Conservation (phyloP, 1,139 yeast species). For the Candida labiduridarum region DNA sequence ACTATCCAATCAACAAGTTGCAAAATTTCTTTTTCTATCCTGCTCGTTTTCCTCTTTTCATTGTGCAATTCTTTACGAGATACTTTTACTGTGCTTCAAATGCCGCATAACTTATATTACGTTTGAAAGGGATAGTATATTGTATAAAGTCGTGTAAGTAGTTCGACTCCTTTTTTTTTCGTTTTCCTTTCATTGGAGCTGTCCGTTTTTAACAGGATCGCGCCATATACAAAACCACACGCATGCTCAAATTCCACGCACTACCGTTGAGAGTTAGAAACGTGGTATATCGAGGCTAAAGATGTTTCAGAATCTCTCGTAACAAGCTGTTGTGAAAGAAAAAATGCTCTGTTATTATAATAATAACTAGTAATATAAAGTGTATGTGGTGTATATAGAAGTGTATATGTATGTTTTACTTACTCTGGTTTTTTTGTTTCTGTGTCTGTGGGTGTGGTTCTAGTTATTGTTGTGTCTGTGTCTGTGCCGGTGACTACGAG, state of each 20-base stretch:
- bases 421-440: background rate
- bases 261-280: background rate
- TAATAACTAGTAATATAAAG: background rate
- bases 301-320: background rate
- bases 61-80: background rate
- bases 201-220: background rate
- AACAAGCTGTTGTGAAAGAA: too few species aligned
- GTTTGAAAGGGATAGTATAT: background rate
- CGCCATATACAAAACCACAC: background rate
- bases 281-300: background rate
- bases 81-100: background rate
- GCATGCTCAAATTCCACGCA: background rate
- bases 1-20: too few species aligned
- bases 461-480: background rate
- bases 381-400: constrained; percentile 2
- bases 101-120: background rate
- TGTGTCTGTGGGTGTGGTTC: background rate
- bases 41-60: too few species aligned
- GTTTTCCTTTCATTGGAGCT: background rate
- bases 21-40: too few species aligned
- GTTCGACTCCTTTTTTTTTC: background rate
- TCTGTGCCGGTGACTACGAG: background rate
- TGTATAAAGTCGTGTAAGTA: background rate
- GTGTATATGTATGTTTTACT: background rate
- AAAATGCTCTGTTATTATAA: background rate